Conservation (phyloP, 2,329 filamentous ascomycete species). For the Lecanicillium sp. region DNA sequence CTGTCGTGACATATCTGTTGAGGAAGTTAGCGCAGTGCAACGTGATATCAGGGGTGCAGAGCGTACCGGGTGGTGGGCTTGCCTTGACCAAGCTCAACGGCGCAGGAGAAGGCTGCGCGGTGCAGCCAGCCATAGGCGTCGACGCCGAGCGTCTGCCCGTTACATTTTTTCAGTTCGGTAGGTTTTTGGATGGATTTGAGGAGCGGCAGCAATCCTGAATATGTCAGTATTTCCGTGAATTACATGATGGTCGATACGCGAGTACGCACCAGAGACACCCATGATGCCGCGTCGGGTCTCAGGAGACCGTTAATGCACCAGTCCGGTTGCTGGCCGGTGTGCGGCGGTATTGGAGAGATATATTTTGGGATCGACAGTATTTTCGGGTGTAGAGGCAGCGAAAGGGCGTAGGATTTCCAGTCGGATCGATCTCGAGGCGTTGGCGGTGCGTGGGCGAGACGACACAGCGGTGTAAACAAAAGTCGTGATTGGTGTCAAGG, state of each 20-base stretch:
- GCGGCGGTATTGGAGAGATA: not conserved
- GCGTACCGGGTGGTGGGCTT: conserved; percentile 80
- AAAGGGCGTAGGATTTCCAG: too few relatives aligned
- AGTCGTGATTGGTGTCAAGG: not conserved
- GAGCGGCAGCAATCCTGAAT: conserved; percentile 72
- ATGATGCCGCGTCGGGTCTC: conserved; percentile 21
- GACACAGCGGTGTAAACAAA: conserved; percentile 8
- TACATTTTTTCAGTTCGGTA: conserved; percentile 77
- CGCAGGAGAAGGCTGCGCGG: conserved; percentile 83
- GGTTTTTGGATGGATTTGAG: conserved; percentile 95
- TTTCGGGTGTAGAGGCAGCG: too few relatives aligned
- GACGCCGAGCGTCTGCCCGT: conserved; percentile 84
- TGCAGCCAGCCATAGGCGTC: conserved; percentile 99
- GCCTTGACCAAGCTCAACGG: conserved; percentile 80
- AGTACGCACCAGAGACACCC: conserved; percentile 31
- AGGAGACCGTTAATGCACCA: not conserved
- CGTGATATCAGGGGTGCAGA: not conserved
- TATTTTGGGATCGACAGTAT: too few relatives aligned
- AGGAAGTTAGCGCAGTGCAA: not conserved
- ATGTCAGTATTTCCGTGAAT: conserved; percentile 18
- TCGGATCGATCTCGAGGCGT: not conserved
- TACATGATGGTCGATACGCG: not conserved
- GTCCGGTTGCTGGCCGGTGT: too few relatives aligned
- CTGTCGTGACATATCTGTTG: conserved; percentile 77
- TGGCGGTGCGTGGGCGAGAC: not conserved